These are phyloP conservation scores for Schizothecium vesticola DNA, from an alignment of 495 filamentous ascomycete species.

Conservation along the genomic window DNA sequence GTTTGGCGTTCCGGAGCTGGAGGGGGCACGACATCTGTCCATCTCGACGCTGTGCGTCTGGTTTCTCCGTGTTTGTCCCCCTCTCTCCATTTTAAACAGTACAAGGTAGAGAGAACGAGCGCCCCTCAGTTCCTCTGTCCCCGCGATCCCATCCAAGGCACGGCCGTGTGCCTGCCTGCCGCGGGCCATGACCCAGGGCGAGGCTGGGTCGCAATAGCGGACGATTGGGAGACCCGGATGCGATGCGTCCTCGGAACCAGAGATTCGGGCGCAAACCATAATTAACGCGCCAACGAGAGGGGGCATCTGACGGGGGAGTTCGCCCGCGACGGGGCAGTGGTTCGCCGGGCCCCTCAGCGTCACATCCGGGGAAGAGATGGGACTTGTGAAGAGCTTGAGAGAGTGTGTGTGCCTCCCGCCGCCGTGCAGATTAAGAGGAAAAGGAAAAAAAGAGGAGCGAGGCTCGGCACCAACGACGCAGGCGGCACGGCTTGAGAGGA, in stretches of 20 bases:
- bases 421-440: not conserved
- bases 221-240: not conserved
- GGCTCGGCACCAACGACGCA: conserved; percentile 7
- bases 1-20: not conserved
- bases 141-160: not conserved
- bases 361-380: not conserved
- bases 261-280: not conserved
- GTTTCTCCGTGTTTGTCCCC: not conserved
- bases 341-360: not conserved
- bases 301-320: not conserved
- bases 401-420: not conserved
- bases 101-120: not conserved
- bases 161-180: not conserved
- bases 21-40: not conserved
- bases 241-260: not conserved
- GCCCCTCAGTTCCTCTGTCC: no score
- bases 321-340: not conserved
- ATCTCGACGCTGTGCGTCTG: not conserved
- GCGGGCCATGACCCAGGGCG: not conserved
- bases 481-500: not conserved
- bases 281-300: not conserved
- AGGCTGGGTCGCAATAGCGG: not conserved
- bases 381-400: not conserved
- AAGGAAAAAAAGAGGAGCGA: not conserved
- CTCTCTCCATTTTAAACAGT: not conserved